Evolutionary conservation across 2,329 filamentous ascomycete species (phyloP).

Genomic region (Laburnicola sp.): DNA sequence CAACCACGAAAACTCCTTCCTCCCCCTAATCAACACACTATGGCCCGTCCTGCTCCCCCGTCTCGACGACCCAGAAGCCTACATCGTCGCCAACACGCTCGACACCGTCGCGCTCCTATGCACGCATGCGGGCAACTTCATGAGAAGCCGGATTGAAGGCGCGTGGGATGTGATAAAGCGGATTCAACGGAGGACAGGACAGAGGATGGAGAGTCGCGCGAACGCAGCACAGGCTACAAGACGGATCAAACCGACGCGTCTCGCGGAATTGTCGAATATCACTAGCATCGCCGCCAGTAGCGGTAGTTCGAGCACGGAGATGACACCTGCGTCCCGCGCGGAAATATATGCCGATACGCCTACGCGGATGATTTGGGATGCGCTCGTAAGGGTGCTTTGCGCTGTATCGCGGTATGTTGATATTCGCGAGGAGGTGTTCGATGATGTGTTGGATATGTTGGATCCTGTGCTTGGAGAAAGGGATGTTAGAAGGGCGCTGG

Average conservation of each 20-base stretch:
- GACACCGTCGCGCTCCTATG: conserved; percentile 71
- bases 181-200: conserved; percentile 30
- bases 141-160: conserved; percentile 72
- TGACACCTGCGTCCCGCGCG: conserved; percentile 5
- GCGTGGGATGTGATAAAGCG: conserved; percentile 64
- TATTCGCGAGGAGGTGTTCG: conserved; percentile 70
- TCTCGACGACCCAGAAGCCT: conserved; percentile 67
- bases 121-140: conserved; percentile 75
- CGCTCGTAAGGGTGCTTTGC: conserved; percentile 61
- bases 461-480: conserved; percentile 43
- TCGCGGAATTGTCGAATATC: conserved; percentile 3
- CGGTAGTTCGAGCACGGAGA: background rate
- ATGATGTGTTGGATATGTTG: conserved; percentile 69
- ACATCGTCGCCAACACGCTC: conserved; percentile 71
- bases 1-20: conserved; percentile 76
- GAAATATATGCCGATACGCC: conserved; percentile 58
- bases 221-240: conserved; percentile 1
- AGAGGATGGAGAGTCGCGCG: conserved; percentile 4
- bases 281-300: background rate
- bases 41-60: conserved; percentile 81
- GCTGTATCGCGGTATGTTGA: conserved; percentile 64
- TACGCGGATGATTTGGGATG: conserved; percentile 66
- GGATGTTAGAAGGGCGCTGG: conserved; percentile 61
- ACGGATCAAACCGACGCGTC: conserved; percentile 1
- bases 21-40: conserved; percentile 85